Conservation (phyloP, 805 yeast species). For the Lipomyces lipofer region DNA sequence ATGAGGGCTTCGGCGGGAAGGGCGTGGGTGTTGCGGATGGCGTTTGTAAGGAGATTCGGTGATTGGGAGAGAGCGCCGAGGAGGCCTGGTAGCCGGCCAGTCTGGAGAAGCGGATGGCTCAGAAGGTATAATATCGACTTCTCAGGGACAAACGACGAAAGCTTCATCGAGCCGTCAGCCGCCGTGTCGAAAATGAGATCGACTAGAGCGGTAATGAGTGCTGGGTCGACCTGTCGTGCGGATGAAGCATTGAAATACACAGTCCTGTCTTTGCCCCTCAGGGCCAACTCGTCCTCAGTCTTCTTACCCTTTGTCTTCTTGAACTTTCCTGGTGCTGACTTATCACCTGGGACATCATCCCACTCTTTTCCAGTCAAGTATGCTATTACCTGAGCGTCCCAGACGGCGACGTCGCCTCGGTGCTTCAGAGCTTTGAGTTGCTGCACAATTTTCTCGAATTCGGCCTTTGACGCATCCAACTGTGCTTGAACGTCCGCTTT, state of each 20-base stretch:
- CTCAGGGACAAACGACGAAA: constrained; percentile 48
- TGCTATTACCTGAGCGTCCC: neutral
- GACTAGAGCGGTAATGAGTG: constrained; percentile 32
- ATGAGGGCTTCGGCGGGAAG: constrained; percentile 5
- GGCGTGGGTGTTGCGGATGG: constrained; percentile 5
- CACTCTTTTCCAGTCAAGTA: constrained; percentile 12
- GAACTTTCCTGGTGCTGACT: neutral
- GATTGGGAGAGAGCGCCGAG: constrained; percentile 49
- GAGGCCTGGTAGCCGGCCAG: constrained; percentile 54
- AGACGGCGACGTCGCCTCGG: constrained; percentile 2
- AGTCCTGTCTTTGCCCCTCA: neutral
- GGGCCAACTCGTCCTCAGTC: neutral
- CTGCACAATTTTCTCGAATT: neutral
- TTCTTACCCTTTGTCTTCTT: neutral
- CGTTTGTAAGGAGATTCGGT: neutral
- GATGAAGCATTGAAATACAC: constrained; percentile 6
- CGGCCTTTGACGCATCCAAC: neutral
- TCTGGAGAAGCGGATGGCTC: constrained; percentile 86
- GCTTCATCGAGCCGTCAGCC: constrained; percentile 34
- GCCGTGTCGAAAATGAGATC: constrained; percentile 35
- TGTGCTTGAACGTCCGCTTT: neutral
- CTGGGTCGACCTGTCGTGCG: constrained; percentile 32
- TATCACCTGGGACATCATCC: neutral
- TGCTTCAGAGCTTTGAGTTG: constrained; percentile 3
- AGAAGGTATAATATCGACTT: constrained; percentile 67